Conservation (phyloP, 179 eudicot species). For the Silene vulgaris region DNA sequence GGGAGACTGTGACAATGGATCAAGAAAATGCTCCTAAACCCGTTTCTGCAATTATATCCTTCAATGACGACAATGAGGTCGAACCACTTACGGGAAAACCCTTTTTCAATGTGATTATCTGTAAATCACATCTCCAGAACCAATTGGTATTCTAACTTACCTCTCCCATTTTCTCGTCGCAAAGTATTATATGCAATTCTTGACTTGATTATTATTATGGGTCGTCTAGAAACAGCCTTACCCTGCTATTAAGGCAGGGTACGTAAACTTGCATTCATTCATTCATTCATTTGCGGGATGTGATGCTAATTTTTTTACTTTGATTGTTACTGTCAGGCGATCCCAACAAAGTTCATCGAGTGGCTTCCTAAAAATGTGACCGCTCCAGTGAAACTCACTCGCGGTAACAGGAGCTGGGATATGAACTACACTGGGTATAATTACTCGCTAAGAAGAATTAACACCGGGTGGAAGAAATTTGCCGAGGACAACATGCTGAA, state of each 20-base stretch:
- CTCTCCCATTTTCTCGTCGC: no score
- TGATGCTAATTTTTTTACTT: not conserved
- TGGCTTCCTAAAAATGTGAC: conserved; percentile 13
- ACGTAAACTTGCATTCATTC: no score
- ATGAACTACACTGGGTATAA: conserved; percentile 15
- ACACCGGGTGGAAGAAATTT: conserved; percentile 29
- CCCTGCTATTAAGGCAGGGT: no score
- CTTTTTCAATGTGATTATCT: not conserved
- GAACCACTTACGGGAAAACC: conserved; percentile 14
- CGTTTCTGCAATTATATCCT: not conserved
- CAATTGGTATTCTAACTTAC: no score
- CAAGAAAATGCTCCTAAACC: not conserved
- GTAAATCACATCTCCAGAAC: not conserved
- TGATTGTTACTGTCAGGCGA: conserved; percentile 13
- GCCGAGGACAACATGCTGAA: conserved; percentile 34
- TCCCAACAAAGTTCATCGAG: conserved; percentile 25
- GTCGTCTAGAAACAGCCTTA: no score
- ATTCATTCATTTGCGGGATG: not conserved
- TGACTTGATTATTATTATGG: no score
- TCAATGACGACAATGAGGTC: not conserved
- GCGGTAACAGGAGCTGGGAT: conserved; percentile 35
- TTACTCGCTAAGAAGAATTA: conserved; percentile 10
- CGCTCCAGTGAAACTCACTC: conserved; percentile 25
- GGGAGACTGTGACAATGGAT: not conserved
- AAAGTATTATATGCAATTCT: no score